These are phyloP conservation scores for Colletotrichum viniferum DNA, from an alignment of 2,329 filamentous ascomycete species.

Conservation along the genomic window DNA sequence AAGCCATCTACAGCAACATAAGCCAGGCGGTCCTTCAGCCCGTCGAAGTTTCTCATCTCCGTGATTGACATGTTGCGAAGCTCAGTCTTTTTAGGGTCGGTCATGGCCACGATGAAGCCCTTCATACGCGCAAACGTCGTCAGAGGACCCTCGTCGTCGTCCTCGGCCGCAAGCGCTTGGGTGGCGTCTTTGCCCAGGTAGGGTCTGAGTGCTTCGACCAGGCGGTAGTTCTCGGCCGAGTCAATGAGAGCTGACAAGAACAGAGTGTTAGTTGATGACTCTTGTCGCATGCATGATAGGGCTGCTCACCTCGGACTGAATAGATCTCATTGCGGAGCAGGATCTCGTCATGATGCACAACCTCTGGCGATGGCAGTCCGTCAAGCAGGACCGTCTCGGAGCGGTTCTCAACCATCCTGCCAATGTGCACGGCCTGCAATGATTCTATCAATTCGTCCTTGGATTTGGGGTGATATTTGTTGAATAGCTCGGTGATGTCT, in stretches of 20 bases:
- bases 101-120: neutral
- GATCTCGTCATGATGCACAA: neutral
- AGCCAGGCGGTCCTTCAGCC: neutral
- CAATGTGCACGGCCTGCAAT: neutral
- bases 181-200: conserved; percentile 5
- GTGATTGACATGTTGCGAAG: neutral
- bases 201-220: neutral
- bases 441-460: neutral
- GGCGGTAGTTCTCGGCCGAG: neutral
- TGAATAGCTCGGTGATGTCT: conserved; percentile 12
- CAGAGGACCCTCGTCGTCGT: neutral
- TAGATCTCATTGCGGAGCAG: neutral
- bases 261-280: neutral
- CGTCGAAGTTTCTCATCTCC: neutral
- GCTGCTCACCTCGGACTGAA: neutral
- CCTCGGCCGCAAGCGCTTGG: neutral
- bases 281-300: fast-evolving
- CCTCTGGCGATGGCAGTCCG: neutral
- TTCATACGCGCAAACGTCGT: neutral
- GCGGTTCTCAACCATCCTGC: neutral
- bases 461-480: neutral
- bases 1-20: neutral
- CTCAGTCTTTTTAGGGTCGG: neutral
- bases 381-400: neutral
- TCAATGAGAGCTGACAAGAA: neutral